phyloP scores from a whole-genome alignment of 2,329 filamentous ascomycete species.

The Neofusicoccum umdonicola region DNA sequence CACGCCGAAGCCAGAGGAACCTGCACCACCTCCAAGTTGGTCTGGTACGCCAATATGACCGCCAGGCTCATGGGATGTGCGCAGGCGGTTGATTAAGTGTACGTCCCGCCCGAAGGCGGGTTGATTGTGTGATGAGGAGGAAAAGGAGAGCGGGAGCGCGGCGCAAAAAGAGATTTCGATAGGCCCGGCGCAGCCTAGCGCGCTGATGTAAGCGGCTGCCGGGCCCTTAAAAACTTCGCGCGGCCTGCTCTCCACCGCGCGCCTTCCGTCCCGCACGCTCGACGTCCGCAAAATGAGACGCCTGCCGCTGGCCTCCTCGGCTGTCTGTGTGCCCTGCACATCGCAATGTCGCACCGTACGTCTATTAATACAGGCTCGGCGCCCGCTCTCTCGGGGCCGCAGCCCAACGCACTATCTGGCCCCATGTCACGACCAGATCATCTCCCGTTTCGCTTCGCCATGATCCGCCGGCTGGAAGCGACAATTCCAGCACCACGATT shows the following conservation, averaged over 20 bases:
- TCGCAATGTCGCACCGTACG: slow-evolving; percentile 1
- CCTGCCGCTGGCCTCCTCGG: background rate
- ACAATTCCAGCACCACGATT: slow-evolving; percentile 41
- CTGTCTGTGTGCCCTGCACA: slow-evolving; percentile 4
- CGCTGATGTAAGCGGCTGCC: slow-evolving; percentile 13
- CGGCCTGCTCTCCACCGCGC: background rate
- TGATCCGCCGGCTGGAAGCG: slow-evolving; percentile 11
- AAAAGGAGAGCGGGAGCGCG: background rate
- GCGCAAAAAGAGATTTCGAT: slow-evolving; percentile 4
- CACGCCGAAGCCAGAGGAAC: slow-evolving; percentile 3
- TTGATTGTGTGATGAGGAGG: slow-evolving; percentile 40
- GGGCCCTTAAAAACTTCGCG: background rate
- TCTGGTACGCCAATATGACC: slow-evolving; percentile 49
- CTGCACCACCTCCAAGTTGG: slow-evolving; percentile 22
- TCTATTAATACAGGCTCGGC: background rate
- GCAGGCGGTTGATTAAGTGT: slow-evolving; percentile 48
- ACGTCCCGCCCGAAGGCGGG: slow-evolving; percentile 26
- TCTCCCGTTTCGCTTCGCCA: background rate
- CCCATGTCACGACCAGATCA: slow-evolving; percentile 3
- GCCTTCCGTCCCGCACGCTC: background rate
- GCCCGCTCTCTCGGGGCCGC: background rate
- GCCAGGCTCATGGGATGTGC: slow-evolving; percentile 36
- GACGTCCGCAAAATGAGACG: background rate
- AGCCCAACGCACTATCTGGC: slow-evolving; percentile 1
- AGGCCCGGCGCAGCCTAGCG: background rate